Percentiles rank a stretch among this genome's conserved stretches.
phyloP scores from a whole-genome alignment of 768 basidiomycete genomes.

The Inosperma sp. region DNA sequence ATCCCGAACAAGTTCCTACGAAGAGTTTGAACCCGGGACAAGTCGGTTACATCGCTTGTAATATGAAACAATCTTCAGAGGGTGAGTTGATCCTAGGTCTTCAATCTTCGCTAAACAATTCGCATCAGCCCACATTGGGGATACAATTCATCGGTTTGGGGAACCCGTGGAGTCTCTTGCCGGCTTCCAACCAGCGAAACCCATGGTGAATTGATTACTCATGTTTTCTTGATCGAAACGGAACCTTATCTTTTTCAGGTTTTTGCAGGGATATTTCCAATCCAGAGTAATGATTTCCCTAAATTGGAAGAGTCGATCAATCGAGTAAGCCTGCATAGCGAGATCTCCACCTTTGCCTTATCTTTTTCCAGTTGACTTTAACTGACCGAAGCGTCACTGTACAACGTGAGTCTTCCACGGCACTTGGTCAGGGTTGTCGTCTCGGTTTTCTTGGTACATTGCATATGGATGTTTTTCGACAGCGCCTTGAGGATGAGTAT shows the following conservation, averaged over 20 bases:
- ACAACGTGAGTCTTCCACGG: conserved; percentile 88
- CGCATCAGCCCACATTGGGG: conserved; percentile 79
- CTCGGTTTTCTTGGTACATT: conserved; percentile 93
- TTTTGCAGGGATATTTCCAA: conserved; percentile 90
- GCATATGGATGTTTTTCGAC: conserved; percentile 96
- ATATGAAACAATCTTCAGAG: conserved; percentile 96
- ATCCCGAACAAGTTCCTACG: conserved; percentile 84
- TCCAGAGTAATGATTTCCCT: conserved; percentile 85
- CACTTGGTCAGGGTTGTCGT: conserved; percentile 91
- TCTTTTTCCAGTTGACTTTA: conserved; percentile 56
- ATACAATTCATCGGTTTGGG: conserved; percentile 80
- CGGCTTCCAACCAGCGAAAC: conserved; percentile 87
- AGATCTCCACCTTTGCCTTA: conserved; percentile 13
- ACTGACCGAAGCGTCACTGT: conserved; percentile 88
- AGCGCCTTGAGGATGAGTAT: conserved; percentile 95
- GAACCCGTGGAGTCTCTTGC: conserved; percentile 76
- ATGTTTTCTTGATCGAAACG: neutral
- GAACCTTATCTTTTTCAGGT: conserved; percentile 47
- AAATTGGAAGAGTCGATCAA: conserved; percentile 96
- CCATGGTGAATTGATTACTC: conserved; percentile 61
- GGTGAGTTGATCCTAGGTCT: conserved; percentile 41
- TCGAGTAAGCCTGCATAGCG: conserved; percentile 47
- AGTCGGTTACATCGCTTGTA: conserved; percentile 88
- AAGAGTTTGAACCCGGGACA: conserved; percentile 67
- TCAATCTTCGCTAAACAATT: neutral